Evolutionary conservation across 768 basidiomycete species (phyloP).

Genomic region (Mycena filopes): DNA sequence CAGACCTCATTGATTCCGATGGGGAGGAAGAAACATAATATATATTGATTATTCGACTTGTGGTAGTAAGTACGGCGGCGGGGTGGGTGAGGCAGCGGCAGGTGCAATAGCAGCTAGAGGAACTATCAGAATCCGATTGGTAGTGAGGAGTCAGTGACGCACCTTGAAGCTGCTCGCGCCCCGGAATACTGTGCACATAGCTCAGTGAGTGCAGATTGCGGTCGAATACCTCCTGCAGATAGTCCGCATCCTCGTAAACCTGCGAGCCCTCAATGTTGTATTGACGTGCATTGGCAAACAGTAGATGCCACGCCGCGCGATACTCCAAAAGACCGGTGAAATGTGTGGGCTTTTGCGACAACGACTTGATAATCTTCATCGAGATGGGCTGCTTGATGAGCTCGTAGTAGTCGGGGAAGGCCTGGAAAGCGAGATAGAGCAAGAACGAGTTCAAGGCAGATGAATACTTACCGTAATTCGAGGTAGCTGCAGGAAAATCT

Average conservation of each 20-base stretch:
- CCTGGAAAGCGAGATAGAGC: not conserved
- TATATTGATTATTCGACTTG: no score
- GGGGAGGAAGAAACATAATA: not conserved
- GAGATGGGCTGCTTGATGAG: not conserved
- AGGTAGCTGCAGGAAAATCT: not conserved
- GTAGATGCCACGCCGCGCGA: not conserved
- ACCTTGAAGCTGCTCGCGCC: not conserved
- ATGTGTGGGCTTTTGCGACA: not conserved
- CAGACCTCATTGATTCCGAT: not conserved
- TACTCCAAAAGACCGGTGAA: not conserved
- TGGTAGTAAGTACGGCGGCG: no score
- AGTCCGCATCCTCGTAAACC: not conserved
- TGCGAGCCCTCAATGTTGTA: not conserved
- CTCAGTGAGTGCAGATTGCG: not conserved
- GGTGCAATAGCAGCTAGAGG: no score
- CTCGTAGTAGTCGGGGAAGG: not conserved
- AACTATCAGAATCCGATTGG: no score
- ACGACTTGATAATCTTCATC: not conserved
- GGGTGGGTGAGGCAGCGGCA: no score
- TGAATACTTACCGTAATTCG: no score
- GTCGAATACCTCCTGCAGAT: constrained; percentile 9
- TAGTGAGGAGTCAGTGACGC: not conserved
- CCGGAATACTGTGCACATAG: not conserved
- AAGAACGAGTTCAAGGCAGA: no score
- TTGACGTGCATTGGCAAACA: constrained; percentile 3